Conservation (phyloP, 2,329 filamentous ascomycete genomes). For the Trichoderma sp. region DNA sequence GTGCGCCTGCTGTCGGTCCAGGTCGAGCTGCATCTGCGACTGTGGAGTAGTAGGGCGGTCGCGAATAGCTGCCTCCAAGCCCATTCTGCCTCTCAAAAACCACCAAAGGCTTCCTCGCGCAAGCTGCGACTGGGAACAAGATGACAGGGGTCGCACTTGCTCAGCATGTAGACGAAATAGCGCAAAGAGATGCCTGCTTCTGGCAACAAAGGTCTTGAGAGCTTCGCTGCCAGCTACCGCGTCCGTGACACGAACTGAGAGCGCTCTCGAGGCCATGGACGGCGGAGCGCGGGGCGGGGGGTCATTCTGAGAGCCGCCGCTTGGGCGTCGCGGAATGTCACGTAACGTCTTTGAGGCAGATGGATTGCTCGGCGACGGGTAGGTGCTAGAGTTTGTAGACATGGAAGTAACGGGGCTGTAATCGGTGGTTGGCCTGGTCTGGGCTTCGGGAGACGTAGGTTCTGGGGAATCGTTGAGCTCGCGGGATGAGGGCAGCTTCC, state of each 20-base stretch:
- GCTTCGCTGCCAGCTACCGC: conserved; percentile 59
- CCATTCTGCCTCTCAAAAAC: conserved; percentile 78
- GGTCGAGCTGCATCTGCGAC: conserved; percentile 51
- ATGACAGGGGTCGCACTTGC: conserved; percentile 61
- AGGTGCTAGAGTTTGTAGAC: conserved; percentile 33
- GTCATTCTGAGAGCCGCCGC: conserved; percentile 28
- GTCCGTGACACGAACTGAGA: conserved; percentile 43
- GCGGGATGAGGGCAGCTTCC: conserved; percentile 21
- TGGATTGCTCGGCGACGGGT: conserved; percentile 26
- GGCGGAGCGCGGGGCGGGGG: conserved; percentile 18
- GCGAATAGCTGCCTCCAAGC: conserved; percentile 69
- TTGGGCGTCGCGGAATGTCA: conserved; percentile 24
- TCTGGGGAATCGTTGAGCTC: conserved; percentile 28
- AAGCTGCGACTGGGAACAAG: conserved; percentile 63
- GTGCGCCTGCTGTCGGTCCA: conserved; percentile 70
- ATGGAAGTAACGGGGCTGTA: conserved; percentile 43
- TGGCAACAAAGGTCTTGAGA: conserved; percentile 64
- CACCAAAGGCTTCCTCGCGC: conserved; percentile 78
- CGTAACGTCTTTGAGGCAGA: background rate
- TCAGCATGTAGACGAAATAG: conserved; percentile 78
- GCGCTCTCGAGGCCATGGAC: conserved; percentile 30
- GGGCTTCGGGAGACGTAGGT: conserved; percentile 30
- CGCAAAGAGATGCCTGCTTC: conserved; percentile 70
- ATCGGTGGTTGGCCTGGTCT: conserved; percentile 29
- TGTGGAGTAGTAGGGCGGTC: conserved; percentile 54